phyloP scores from a whole-genome alignment of 306 rosid genomes.

The Quercus aquifolioides region DNA sequence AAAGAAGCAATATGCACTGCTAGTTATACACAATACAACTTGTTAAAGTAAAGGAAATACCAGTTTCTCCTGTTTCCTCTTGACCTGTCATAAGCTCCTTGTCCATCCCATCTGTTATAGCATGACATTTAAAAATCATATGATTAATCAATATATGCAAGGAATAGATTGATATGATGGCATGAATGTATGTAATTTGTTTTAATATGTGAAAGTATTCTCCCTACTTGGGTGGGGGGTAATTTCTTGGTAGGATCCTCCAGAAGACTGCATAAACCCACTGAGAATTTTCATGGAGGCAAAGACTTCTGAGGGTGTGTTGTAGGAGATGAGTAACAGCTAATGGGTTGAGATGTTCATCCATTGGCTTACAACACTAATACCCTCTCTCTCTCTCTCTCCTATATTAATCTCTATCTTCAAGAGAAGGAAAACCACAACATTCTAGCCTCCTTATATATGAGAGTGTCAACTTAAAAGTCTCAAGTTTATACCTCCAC shows the following conservation, averaged over 20 bases:
- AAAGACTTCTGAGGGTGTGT: constrained; percentile 90
- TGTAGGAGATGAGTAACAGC: constrained; percentile 96
- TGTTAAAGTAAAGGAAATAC: constrained; percentile 25
- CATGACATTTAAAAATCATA: not conserved
- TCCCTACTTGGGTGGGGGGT: constrained; percentile 95
- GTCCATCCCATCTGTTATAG: constrained; percentile 87
- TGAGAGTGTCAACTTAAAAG: constrained; percentile 50
- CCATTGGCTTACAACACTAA: constrained; percentile 40
- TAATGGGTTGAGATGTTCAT: constrained; percentile 76
- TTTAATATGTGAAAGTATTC: not conserved
- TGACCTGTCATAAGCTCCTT: constrained; percentile 89
- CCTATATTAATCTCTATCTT: constrained; percentile 25
- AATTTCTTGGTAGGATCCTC: constrained; percentile 98
- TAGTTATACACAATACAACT: not conserved
- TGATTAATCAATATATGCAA: not conserved
- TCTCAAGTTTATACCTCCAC: constrained; percentile 35
- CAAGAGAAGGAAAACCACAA: constrained; percentile 44
- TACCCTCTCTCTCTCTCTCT: constrained; percentile 13
- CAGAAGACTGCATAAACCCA: constrained; percentile 99
- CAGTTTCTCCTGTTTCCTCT: constrained; percentile 99
- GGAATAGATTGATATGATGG: constrained; percentile 5
- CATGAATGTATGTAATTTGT: constrained; percentile 1
- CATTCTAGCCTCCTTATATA: constrained; percentile 57
- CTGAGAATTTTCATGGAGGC: constrained; percentile 83
- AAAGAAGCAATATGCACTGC: not conserved